Evolutionary conservation across 2,329 filamentous ascomycete species (phyloP).

Genomic region (Diplocarpon mali): DNA sequence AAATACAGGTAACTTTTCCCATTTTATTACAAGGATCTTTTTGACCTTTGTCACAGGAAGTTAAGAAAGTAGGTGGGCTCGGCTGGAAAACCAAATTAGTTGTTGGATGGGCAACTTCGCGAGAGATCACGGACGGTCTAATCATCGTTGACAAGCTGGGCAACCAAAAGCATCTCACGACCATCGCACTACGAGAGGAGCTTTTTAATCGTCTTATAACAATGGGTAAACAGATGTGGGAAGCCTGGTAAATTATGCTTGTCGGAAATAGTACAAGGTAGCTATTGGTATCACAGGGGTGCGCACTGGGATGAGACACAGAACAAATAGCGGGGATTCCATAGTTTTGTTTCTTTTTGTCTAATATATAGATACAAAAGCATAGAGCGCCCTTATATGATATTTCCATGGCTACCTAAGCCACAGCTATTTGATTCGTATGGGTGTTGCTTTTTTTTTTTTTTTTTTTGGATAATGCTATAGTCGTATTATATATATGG

Average conservation of each 20-base stretch:
- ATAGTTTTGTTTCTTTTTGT: too few species aligned
- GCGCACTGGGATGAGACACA: too few species aligned
- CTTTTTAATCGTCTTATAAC: slow-evolving; percentile 69
- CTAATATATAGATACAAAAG: too few species aligned
- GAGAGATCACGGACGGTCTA: slow-evolving; percentile 61
- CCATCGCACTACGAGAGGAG: slow-evolving; percentile 61
- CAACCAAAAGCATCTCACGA: slow-evolving; percentile 52
- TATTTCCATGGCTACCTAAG: too few species aligned
- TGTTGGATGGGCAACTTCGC: slow-evolving; percentile 66
- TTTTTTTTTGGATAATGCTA: too few species aligned
- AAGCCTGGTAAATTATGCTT: slow-evolving; percentile 46
- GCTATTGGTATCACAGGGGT: too few species aligned
- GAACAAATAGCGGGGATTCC: too few species aligned
- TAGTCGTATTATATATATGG: too few species aligned
- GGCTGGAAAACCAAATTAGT: slow-evolving; percentile 80
- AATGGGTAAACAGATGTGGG: slow-evolving; percentile 76
- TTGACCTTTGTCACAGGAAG: slow-evolving; percentile 32
- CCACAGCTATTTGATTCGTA: too few species aligned
- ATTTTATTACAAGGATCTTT: background rate
- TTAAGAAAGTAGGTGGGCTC: slow-evolving; percentile 70
- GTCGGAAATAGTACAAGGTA: background rate
- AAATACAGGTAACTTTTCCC: slow-evolving; percentile 38
- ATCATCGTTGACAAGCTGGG: slow-evolving; percentile 37
- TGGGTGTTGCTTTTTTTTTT: too few species aligned
- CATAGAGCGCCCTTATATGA: too few species aligned